Base-by-base conservation (phyloP, 192 early-diverging fungal species). In the Coemansia sp. region DNA sequence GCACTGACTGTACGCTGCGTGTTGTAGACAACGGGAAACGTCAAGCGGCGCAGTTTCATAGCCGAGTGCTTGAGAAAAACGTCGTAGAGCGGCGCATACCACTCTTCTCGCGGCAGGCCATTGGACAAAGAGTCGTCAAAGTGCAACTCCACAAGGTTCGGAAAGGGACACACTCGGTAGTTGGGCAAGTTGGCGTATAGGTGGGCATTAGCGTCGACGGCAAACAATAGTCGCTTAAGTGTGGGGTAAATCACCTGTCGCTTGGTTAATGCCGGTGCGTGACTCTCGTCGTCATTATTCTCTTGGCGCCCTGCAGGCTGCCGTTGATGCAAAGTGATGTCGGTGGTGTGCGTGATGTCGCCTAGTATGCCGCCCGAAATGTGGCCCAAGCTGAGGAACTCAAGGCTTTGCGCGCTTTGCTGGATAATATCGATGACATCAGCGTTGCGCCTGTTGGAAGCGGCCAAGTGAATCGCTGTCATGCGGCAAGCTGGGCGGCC, bases 11-110 rank as follows among this genome's bases (percentile, higher is more conserved):
- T 57, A 5, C 81, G 66, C 53, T 71, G 69, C 22, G 81, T 84
- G 46, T 84, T 84, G 68, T 84, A 84, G 5, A 84, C 73, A n/a
- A 84, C 76, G 0, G 81, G 81, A 47, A 84, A 84, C 0, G 81
- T 76, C 55, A 84, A 49, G 36, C 70, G 66, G n/a, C 47, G 41
- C 5, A 84, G 68, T 7, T 47, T 29, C 47, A n/a, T 52, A 31
- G 58, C 64, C 31, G 65, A n/a, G 38, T 78, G 57, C 64, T 68
- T 64, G 40, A 78, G 67, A 31, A 85, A 77, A 4, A 72, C 58
- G 53, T 85, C 83, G 29, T 72, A 85, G 3, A 85, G 55, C 16
- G 83, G 76, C 10, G 73, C 76, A 60, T 79, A 79, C 81, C 81
- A 84, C 38, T 79, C 77, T 44, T 84, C 81, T 11, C 70, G 66